Base-by-base conservation (phyloP, 257 asterid genomes). In the Parsonsia alboflavescens region DNA sequence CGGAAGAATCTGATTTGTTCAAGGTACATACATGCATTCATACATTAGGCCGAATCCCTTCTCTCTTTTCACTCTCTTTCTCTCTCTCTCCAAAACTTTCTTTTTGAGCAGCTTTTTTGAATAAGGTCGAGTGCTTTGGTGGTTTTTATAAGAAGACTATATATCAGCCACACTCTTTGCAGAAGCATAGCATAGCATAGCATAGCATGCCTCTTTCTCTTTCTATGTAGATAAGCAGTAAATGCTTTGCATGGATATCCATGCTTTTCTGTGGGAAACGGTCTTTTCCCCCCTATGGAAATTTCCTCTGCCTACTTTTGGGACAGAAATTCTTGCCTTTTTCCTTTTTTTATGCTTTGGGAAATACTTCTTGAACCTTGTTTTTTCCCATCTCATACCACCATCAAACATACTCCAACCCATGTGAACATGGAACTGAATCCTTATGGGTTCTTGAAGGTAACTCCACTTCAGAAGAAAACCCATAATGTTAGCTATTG, bases 1-100 rank as follows among this genome's bases (percentile, higher is more conserved):
- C 77, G 76, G 78, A 77, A 66, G 75, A 79, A 74, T 88, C 91
- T 75, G 74, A 84, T 83, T 56, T 83, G 84, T 85, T 82, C 85
- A 86, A 89, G 97, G 97, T 91, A 88, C 82, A 48, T 10, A 48
- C 52, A 48, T 48, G 11, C 16, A 7, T 48, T 0, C 11, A 48
- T 45, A 10, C 16, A 82, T 81, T 77, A 15, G 66, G 73, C 79
- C 68, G n/a, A 44, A 56, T 41, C 16, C 74, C 22, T 12, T 11
- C 7, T 33, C 22, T 10, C 39, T 33, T 33, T 33, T 33, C 39
- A 1, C 3, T 33, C 39, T 33, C 3, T 33, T 3, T 33, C 39
- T 5, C 7, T 22, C 58, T 24, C 68, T 63, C 19, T 44, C 42
- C 73, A 62, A 19, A 52, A 26, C 10, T 58, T 50, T 78, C 50